Evolutionary conservation across 352 stramenopile genomes (phyloP).

Genomic region (Phytophthora sojae): DNA sequence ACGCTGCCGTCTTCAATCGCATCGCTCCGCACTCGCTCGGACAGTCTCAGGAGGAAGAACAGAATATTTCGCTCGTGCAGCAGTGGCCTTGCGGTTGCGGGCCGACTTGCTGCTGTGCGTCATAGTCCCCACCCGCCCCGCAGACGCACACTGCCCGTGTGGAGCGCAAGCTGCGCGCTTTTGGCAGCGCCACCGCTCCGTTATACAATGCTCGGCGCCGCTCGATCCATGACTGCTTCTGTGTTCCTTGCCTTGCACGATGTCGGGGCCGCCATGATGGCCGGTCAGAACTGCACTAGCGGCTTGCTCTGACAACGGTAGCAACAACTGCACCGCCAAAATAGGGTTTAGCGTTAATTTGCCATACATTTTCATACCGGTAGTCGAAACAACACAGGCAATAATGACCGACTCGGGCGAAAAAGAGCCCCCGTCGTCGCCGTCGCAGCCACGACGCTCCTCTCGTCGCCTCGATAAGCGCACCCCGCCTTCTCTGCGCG

Average conservation of each 20-base stretch:
- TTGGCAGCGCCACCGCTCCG: background rate
- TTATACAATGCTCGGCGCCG: background rate
- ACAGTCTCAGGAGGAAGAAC: background rate
- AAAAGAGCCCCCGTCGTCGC: background rate
- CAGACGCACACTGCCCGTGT: background rate
- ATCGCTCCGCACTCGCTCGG: background rate
- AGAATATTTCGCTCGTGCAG: background rate
- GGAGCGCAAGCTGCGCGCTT: background rate
- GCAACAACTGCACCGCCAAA: background rate
- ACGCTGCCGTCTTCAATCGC: background rate
- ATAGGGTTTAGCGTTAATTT: background rate
- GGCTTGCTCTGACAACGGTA: no score
- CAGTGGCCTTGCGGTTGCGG: background rate
- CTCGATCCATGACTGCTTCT: background rate
- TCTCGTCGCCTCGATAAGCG: slow-evolving; percentile 42
- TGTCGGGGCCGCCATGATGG: background rate
- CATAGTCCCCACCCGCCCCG: background rate
- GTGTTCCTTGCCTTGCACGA: background rate
- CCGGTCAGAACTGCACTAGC: no score
- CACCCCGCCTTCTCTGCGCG: slow-evolving; percentile 49
- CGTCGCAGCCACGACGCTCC: background rate
- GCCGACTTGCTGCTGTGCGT: background rate
- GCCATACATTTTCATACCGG: slow-evolving; percentile 15
- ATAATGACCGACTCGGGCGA: slow-evolving; percentile 10
- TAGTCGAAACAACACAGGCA: slow-evolving; percentile 5